Base-by-base conservation (phyloP, 106 monocot species). In the Agapanthus africanus region DNA sequence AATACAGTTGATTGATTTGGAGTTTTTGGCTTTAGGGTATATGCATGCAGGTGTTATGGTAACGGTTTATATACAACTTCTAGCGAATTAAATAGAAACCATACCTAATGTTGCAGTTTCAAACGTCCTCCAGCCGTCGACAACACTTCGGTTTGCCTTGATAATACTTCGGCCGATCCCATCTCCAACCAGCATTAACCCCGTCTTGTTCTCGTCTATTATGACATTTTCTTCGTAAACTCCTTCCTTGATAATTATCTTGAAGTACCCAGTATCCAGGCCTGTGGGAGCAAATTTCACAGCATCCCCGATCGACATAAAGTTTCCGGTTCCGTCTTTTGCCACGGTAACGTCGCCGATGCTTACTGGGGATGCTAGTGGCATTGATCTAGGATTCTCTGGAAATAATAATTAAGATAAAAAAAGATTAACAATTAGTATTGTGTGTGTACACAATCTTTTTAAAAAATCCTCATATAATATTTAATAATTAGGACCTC, bases 281-380 rank as follows among this genome's bases (percentile, higher is more conserved):
- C 23, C 11, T 22, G 14, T 60, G 26, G 25, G 37, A 40, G 46
- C 67, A 31, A 14, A 49, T 15, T 39, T 49, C 0, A 79, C 30
- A 27, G 79, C 79, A 4, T 68, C 73, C 1, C 26, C 25, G 61
- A 79, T 63, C 22, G 73, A 37, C 7, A 30, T 63, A 62, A 73
- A 79, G 61, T 73, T 59, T 0, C 73, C 79, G 32, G 61, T 68
- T 5, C 73, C 79, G 21, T 79, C 73, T n/a, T 68, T 69, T 36
- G 79, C 79, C 14, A 79, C 79, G 26, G 22, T 67, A 15, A 75
- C 67, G n/a, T n/a, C n/a, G n/a, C n/a, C n/a, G n/a, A n/a, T n/a
- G n/a, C n/a, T n/a, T n/a, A n/a, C n/a, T n/a, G n/a, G n/a, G n/a
- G n/a, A n/a, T n/a, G n/a, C n/a, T n/a, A n/a, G n/a, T n/a, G n/a